Base-by-base conservation (phyloP, 1,284 basidiomycete species). In the Schizopora paradoxa region DNA sequence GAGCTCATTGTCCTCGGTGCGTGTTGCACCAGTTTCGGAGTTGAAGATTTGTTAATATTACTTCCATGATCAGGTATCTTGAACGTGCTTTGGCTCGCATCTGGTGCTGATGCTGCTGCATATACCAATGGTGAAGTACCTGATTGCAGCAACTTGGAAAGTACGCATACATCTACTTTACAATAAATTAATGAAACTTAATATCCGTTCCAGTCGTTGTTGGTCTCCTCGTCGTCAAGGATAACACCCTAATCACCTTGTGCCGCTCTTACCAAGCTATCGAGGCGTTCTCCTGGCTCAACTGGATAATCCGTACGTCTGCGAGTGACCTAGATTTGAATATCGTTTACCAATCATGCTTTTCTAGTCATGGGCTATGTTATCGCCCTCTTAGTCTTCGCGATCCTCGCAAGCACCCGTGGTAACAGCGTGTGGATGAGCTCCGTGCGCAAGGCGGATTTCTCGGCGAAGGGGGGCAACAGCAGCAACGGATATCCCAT, bases 51-150 rank as follows among this genome's bases (percentile, higher is more conserved):
- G 11, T n/a, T 40, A 22, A 38, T 13, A 26, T 19, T 32, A 28
- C 28, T 29, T 51, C n/a, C n/a, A 5, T 28, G 31, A 33, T 13
- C 41, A 79, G 79, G 55, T 46, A 32, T 78, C 38, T 66, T 83
- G 5, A 77, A 72, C 68, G 57, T 82, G 45, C 58, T 83, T 21
- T 82, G 76, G 77, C 63, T 82, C 28, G 66, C 76, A 11, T 65
- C 66, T 43, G 79, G 64, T 2, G 73, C 63, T 1, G 57, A 66
- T 26, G 53, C 72, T 5, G 65, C 66, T 4, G 45, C 57, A n/a
- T 48, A 46, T 1, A 49, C 36, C 5, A 19, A 14, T 26, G 48
- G 48, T 6, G 51, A 52, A 23, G 35, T 33, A 5, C 32, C 60
- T 16, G 32, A 51, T 32, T 65, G 61, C 45, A 40, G 54, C 0